These are phyloP conservation scores for Monsonia emarginata DNA, from an alignment of 441 rosid genomes.

Conservation along the genomic window DNA sequence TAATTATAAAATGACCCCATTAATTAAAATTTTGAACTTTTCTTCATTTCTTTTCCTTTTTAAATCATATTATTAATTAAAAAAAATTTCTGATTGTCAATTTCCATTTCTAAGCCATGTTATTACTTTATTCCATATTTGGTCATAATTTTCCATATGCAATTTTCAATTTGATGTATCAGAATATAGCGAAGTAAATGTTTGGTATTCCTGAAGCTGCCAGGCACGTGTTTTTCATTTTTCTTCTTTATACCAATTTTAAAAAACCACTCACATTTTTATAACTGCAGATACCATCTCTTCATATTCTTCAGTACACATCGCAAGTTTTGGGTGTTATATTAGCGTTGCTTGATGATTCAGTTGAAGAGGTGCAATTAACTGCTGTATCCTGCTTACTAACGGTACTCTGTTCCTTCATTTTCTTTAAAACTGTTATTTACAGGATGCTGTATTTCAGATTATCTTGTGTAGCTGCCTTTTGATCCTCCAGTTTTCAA, in stretches of 20 bases:
- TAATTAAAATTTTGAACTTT: too few relatives aligned
- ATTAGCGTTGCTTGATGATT: constrained; percentile 84
- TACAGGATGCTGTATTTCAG: neutral
- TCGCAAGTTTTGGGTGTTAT: constrained; percentile 82
- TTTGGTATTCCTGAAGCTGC: neutral
- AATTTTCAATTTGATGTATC: too few relatives aligned
- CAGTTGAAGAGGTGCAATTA: constrained; percentile 80
- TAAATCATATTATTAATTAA: too few relatives aligned
- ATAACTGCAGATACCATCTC: constrained; percentile 66
- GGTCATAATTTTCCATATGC: too few relatives aligned
- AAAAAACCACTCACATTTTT: constrained; percentile 2
- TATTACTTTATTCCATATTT: too few relatives aligned
- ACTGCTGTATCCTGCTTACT: constrained; percentile 89
- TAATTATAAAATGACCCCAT: too few relatives aligned
- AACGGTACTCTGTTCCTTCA: constrained; percentile 35
- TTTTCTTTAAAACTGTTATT: neutral
- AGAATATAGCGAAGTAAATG: neutral
- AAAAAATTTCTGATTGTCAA: too few relatives aligned
- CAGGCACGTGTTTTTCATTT: neutral
- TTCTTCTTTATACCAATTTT: neutral
- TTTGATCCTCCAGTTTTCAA: neutral
- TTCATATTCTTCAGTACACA: constrained; percentile 66
- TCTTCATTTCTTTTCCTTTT: too few relatives aligned
- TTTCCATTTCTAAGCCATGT: too few relatives aligned
- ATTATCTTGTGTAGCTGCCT: constrained; percentile 15